phyloP scores from a whole-genome alignment of 176 grass and related monocot genomes.

The Ensete ventricosum region DNA sequence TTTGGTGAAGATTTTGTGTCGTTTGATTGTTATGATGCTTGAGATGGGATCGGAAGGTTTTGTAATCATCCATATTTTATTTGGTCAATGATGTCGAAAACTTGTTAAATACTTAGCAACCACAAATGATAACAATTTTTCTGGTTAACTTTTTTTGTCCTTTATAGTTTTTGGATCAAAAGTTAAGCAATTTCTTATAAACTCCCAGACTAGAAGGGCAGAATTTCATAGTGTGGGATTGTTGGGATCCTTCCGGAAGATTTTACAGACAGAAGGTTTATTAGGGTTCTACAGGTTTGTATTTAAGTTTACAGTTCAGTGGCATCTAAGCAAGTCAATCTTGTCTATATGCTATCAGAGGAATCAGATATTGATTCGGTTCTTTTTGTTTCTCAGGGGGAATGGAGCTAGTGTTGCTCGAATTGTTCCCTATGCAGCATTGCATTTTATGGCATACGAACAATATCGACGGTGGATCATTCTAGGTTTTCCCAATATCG shows the following conservation, averaged over 20 bases:
- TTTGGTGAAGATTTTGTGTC: neutral
- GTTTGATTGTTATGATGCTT: neutral
- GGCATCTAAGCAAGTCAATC: neutral
- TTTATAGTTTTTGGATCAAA: constrained; percentile 5
- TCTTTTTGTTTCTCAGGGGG: constrained; percentile 36
- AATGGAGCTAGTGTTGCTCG: constrained; percentile 93
- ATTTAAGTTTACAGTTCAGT: constrained; percentile 8
- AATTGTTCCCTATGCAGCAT: constrained; percentile 92
- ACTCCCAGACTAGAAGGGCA: constrained; percentile 73
- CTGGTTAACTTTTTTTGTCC: neutral
- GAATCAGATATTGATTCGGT: neutral
- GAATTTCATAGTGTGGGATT: constrained; percentile 78
- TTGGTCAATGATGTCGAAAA: too few relatives aligned
- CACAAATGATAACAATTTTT: neutral
- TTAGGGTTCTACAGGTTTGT: constrained; percentile 91
- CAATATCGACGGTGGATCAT: constrained; percentile 92
- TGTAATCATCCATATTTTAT: neutral
- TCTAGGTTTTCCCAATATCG: constrained; percentile 65
- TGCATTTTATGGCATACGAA: constrained; percentile 99
- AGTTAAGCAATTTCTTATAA: neutral
- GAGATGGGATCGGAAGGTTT: neutral
- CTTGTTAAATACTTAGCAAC: too few relatives aligned
- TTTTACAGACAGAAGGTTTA: constrained; percentile 73
- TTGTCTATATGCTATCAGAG: constrained; percentile 13
- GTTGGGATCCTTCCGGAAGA: constrained; percentile 69